Evolutionary conservation across 345 rosid genomes (phyloP).

Genomic region (Ricinus communis): DNA sequence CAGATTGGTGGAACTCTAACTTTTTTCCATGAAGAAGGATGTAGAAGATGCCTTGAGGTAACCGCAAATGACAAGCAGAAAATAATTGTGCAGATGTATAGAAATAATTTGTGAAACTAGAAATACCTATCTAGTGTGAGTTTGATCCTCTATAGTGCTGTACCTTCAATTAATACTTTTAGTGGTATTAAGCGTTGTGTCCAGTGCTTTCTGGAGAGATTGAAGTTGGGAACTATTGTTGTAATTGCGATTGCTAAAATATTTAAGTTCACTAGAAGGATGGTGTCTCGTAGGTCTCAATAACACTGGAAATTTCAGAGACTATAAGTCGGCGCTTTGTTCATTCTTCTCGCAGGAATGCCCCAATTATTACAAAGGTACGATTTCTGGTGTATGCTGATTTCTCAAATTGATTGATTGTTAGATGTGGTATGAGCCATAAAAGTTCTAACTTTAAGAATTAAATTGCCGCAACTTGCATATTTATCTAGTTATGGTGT

Average conservation of each 20-base stretch:
- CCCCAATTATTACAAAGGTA: slow-evolving; percentile 86
- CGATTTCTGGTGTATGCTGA: not conserved
- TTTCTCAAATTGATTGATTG: not conserved
- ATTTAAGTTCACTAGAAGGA: slow-evolving; percentile 21
- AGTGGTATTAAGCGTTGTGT: not conserved
- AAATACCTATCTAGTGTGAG: not conserved
- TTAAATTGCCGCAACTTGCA: too few species aligned
- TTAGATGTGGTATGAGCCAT: not conserved
- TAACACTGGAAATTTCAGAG: slow-evolving; percentile 86
- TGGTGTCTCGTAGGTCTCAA: slow-evolving; percentile 53
- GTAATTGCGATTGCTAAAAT: not conserved
- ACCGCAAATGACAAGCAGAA: slow-evolving; percentile 13
- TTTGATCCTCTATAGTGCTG: too few species aligned
- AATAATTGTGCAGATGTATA: not conserved
- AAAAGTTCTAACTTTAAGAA: not conserved
- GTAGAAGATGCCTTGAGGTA: slow-evolving; percentile 96
- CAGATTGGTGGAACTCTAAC: slow-evolving; percentile 99
- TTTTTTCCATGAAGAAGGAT: slow-evolving; percentile 84
- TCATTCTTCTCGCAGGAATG: slow-evolving; percentile 87
- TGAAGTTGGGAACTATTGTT: not conserved
- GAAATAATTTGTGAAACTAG: not conserved
- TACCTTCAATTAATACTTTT: not conserved
- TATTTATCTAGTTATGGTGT: too few species aligned
- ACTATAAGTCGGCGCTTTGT: slow-evolving; percentile 59
- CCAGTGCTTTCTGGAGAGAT: not conserved